Percentiles rank a stretch among this genome's conserved stretches.
phyloP scores from a whole-genome alignment of 148 eudicot genomes.

The Persicaria tinctoria region DNA sequence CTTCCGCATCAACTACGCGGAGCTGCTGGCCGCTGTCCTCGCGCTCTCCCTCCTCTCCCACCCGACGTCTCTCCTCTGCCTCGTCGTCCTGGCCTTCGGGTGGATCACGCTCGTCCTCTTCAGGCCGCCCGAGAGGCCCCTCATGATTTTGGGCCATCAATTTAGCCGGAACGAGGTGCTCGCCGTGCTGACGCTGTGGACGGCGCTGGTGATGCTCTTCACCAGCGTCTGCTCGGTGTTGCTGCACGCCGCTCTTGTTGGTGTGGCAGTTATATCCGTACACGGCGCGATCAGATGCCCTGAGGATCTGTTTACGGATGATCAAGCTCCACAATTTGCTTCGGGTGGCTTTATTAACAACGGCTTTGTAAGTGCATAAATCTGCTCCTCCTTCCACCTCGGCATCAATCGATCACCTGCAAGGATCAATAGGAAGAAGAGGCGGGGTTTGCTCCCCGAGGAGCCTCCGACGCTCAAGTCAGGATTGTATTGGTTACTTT shows the following conservation, averaged over 20 bases:
- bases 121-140: background rate
- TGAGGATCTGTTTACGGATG: background rate
- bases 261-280: background rate
- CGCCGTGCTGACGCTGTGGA: background rate
- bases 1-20: slow-evolving; percentile 3
- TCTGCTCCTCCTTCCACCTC: too few species aligned
- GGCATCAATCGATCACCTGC: too few species aligned
- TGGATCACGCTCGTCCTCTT: background rate
- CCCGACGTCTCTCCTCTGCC: slow-evolving; percentile 4
- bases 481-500: too few species aligned
- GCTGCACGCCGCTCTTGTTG: background rate
- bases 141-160: background rate
- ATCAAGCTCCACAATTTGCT: background rate
- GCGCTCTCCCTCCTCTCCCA: background rate
- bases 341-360: too few species aligned
- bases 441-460: too few species aligned
- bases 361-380: too few species aligned
- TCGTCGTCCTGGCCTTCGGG: background rate
- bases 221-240: background rate
- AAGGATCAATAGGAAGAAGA: too few species aligned
- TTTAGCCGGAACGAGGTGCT: background rate
- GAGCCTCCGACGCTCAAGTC: too few species aligned
- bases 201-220: background rate
- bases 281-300: slow-evolving; percentile 1
- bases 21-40: background rate